phyloP scores from a whole-genome alignment of 148 eudicot genomes.

The Salicornia ramosissima region DNA sequence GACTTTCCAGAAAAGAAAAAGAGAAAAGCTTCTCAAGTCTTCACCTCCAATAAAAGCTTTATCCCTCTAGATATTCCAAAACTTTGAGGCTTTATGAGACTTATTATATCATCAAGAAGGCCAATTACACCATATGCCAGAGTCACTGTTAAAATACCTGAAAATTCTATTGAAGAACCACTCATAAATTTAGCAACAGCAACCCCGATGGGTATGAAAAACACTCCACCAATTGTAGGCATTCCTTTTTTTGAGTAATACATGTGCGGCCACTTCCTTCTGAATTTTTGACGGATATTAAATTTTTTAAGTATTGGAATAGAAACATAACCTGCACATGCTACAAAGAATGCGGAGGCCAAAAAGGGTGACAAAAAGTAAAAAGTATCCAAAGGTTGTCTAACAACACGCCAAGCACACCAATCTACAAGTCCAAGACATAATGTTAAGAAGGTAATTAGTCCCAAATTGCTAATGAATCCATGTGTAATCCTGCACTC shows the following conservation, averaged over 20 bases:
- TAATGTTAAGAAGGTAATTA: constrained; percentile 50
- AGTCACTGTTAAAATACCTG: constrained; percentile 56
- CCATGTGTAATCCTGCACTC: constrained; percentile 70
- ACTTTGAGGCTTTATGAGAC: constrained; percentile 42
- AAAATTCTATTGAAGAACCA: constrained; percentile 66
- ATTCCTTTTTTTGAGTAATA: constrained; percentile 56
- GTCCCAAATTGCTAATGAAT: constrained; percentile 56
- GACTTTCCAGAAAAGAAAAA: not conserved
- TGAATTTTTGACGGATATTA: constrained; percentile 46
- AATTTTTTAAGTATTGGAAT: constrained; percentile 64
- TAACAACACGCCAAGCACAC: constrained; percentile 86
- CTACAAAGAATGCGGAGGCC: constrained; percentile 52
- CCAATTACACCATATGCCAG: constrained; percentile 78
- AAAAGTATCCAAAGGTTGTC: constrained; percentile 66
- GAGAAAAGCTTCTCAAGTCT: constrained; percentile 12
- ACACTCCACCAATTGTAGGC: constrained; percentile 82
- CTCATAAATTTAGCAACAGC: constrained; percentile 61
- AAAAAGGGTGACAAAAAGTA: constrained; percentile 68
- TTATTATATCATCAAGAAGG: constrained; percentile 62
- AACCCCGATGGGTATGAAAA: constrained; percentile 76
- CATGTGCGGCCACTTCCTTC: constrained; percentile 45
- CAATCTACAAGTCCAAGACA: constrained; percentile 67
- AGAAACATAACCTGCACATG: constrained; percentile 66
- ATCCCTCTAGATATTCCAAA: constrained; percentile 46
- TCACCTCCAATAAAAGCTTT: constrained; percentile 70